These are phyloP conservation scores for Naganishia onofrii DNA, from an alignment of 768 basidiomycete genomes.

Conservation along the genomic window DNA sequence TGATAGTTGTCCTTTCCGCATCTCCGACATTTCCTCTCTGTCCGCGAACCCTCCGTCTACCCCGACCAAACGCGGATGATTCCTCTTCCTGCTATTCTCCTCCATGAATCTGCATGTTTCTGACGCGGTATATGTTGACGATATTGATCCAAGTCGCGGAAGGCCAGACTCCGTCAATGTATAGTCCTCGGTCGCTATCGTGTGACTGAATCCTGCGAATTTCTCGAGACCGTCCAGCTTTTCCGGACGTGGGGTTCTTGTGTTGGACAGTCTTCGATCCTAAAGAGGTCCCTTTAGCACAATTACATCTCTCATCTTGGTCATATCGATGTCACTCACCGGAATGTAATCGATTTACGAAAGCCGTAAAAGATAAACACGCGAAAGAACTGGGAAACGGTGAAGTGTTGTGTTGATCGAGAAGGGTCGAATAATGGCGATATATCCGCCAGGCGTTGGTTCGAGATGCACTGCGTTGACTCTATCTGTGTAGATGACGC, in stretches of 20 bases:
- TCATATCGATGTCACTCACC: not conserved
- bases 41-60: not conserved
- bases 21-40: not conserved
- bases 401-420: not conserved
- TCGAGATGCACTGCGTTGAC: no score
- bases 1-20: not conserved
- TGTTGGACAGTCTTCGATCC: not conserved
- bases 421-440: not conserved
- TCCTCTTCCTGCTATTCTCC: constrained; percentile 20
- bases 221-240: not conserved
- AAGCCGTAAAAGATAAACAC: not conserved
- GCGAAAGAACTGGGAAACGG: not conserved
- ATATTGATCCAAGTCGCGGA: not conserved
- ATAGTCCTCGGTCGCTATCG: not conserved
- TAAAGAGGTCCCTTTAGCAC: not conserved
- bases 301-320: not conserved
- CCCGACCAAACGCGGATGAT: no score
- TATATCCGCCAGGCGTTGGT: not conserved
- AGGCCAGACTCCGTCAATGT: not conserved
- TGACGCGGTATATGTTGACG: not conserved
- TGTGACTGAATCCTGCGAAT: not conserved
- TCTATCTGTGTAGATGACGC: no score
- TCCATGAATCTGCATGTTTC: constrained; percentile 12
- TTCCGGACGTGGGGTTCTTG: not conserved
- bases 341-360: not conserved